Base-by-base conservation (phyloP, 257 asterid genomes). In the Penstemon barbatus region DNA sequence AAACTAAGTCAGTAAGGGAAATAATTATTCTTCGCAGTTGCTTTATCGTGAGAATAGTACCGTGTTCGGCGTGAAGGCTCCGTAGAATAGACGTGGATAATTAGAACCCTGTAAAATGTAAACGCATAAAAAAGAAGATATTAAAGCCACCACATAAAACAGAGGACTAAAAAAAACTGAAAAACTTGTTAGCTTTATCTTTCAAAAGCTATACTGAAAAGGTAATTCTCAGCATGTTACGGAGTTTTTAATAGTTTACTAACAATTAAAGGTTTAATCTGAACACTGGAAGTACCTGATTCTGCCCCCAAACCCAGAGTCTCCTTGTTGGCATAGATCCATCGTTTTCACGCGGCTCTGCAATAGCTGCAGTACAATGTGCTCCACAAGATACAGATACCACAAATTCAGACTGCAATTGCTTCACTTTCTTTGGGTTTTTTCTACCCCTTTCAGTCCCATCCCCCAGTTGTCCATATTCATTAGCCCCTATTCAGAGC, bases 301-400 rank as follows among this genome's bases (percentile, higher is more conserved):
- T 94, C 80, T 94, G 96, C 64, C 99, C 99, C 99, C 97, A 91
- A 65, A 94, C 86, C 99, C 99, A 89, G 41, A 91, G 86, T 79
- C 97, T 86, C 82, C 89, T 78, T 13, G 73, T 74, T 11, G 97
- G 82, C 72, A 71, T 8, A 58, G 95, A 85, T 72, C 91, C 97
- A 86, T 89, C 97, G 33, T 87, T 87, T 74, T 89, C 85, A 54
- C 90, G 93, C 1, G 96, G 93, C 74, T 84, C 95, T 49, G 97
- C 95, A 70, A 93, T 86, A 45, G 96, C 97, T n/a, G n/a, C n/a
- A n/a, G n/a, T n/a, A n/a, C n/a, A n/a, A n/a, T n/a, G n/a, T n/a
- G n/a, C n/a, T n/a, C n/a, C n/a, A n/a, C n/a, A n/a, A n/a, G n/a
- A n/a, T n/a, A n/a, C n/a, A n/a, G n/a, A n/a, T n/a, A n/a, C n/a